A percentile compares a stretch with the other conserved stretches of the same genome.
Conservation (phyloP, 2,329 filamentous ascomycete species). For the Fusarium buxicola region DNA sequence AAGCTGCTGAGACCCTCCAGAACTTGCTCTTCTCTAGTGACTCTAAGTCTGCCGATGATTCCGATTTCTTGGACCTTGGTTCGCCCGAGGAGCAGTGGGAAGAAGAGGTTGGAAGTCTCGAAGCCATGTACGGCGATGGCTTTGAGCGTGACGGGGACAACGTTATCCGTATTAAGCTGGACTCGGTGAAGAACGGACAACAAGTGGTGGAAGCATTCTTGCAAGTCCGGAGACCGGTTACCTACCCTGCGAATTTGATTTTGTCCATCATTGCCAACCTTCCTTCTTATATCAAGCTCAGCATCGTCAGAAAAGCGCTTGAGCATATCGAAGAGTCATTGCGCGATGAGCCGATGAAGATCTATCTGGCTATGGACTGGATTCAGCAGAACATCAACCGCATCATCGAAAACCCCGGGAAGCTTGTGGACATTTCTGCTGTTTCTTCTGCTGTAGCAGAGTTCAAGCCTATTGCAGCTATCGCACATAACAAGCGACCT, state of each 20-base stretch:
- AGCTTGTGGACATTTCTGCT: conserved; percentile 84
- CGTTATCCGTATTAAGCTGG: conserved; percentile 77
- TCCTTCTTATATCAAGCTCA: conserved; percentile 93
- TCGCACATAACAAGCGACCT: conserved; percentile 46
- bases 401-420: conserved; percentile 88
- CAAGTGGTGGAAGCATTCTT: conserved; percentile 64
- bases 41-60: conserved; percentile 33
- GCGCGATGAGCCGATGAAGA: conserved; percentile 85
- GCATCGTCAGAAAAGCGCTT: conserved; percentile 82
- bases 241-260: conserved; percentile 79
- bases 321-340: conserved; percentile 77
- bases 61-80: conserved; percentile 60
- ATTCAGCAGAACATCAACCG: conserved; percentile 83
- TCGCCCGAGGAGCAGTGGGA: conserved; percentile 77
- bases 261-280: conserved; percentile 77
- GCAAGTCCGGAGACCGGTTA: conserved; percentile 77
- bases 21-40: conserved; percentile 52
- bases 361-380: conserved; percentile 93
- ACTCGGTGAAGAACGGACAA: conserved; percentile 63
- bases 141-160: conserved; percentile 71
- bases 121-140: conserved; percentile 85
- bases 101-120: conserved; percentile 85
- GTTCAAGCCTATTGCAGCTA: conserved; percentile 51
- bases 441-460: conserved; percentile 76
- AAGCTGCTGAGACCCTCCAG: conserved; percentile 84